Evolutionary conservation across 257 asterid genomes (phyloP), one percentile per base, ranked within the genome.

Genomic region (Leonotis leonurus): DNA sequence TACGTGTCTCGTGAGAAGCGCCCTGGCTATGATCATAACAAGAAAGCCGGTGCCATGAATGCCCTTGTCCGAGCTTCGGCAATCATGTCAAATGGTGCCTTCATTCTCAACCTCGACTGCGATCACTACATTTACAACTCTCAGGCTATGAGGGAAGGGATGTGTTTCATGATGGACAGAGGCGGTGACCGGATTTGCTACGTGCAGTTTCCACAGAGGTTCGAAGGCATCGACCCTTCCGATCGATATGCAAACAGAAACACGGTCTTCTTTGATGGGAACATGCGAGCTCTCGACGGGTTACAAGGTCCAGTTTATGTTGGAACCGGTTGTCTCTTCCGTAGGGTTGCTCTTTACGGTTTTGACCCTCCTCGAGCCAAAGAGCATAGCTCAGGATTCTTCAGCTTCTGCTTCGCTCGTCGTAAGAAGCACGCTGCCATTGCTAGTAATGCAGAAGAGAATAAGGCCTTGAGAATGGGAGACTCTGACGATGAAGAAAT

Each of bases 11-110:
- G 95, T 44, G 95, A 86, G 67, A 86, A 86, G 66, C 83, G 91
- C 26, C 89, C 95, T 8, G 95, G 95, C 25, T 86, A 86, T 41
- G 91, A 86, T 69, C 95, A 86, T 73, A 86, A 86, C 68, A 86
- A 86, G 81, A 86, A 86, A 66, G 95, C 95, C 2, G 91, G 95
- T 0, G 95, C 95, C 32, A 86, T 86, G 95, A 86, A 86, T 32
- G 89, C 91, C 64, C 78, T 86, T 17, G 95, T 86, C 65, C 79
- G 95, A 66, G 95, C 95, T 35, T 86, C 95, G 4, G 95, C 95
- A 2, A 73, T 86, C 80, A 83, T 86, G 95, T 86, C 95, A 5
- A 86, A 52, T 14, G 58, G 58, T 6, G 37, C 58, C 11, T 52
- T 52, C 24, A 52, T 52, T 8, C 58, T 52, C 58, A 52, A 52